A percentile compares a stretch with the other conserved stretches of the same genome.
Evolutionary conservation across 2,329 filamentous ascomycete genomes (phyloP).

Genomic region (Clarireedia monteithiana): DNA sequence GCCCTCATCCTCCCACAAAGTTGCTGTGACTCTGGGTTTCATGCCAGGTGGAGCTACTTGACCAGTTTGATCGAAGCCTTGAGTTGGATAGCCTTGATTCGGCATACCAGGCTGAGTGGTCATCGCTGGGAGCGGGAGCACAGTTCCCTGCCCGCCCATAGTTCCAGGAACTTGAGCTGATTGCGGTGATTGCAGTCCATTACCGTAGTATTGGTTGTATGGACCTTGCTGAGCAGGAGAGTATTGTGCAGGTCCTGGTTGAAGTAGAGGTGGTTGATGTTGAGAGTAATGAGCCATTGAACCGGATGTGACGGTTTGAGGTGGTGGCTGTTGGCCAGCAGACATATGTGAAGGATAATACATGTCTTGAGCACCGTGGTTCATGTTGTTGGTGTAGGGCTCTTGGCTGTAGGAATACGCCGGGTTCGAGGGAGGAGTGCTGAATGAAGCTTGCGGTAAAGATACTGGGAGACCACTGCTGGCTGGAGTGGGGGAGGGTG

Average conservation of each 20-base stretch:
- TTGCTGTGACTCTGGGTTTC: conserved; percentile 94
- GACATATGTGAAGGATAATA: conserved; percentile 79
- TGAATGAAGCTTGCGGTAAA: conserved; percentile 30
- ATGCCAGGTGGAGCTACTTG: conserved; percentile 88
- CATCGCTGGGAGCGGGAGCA: conserved; percentile 57
- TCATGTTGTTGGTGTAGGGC: conserved; percentile 56
- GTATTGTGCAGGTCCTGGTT: conserved; percentile 65
- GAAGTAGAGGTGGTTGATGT: conserved; percentile 64
- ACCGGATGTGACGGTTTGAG: conserved; percentile 69
- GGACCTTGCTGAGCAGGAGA: conserved; percentile 40
- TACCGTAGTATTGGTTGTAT: conserved; percentile 67
- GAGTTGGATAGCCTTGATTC: conserved; percentile 39
- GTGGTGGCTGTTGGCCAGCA: conserved; percentile 63
- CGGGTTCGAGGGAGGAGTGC: conserved; percentile 30
- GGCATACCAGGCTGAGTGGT: conserved; percentile 42
- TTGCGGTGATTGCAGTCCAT: conserved; percentile 75
- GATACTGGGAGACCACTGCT: conserved; percentile 37
- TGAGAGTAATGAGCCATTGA: conserved; percentile 72
- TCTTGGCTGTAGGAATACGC: conserved; percentile 35
- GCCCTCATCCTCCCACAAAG: conserved; percentile 96
- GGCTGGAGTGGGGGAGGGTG: conserved; percentile 61
- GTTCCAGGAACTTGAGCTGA: conserved; percentile 59
- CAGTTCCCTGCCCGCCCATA: conserved; percentile 57
- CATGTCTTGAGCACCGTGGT: conserved; percentile 74
- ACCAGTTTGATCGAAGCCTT: conserved; percentile 72